These are phyloP conservation scores for Silene latifolia DNA, from an alignment of 148 eudicot genomes.

Conservation along the genomic window DNA sequence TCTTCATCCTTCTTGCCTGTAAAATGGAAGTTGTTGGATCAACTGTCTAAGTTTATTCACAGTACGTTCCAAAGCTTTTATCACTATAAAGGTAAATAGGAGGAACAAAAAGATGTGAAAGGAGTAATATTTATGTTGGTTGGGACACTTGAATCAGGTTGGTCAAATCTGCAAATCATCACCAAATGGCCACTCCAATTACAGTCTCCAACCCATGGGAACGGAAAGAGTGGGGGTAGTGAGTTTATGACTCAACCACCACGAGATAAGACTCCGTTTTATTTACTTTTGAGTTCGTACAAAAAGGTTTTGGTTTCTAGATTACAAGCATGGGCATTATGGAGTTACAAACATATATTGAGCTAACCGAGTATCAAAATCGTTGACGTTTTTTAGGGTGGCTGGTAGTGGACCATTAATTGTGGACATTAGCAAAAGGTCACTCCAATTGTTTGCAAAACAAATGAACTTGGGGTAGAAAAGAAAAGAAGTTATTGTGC, in stretches of 20 bases:
- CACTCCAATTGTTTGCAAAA: background rate
- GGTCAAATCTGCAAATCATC: background rate
- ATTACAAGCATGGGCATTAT: background rate
- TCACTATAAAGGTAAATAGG: too few relatives aligned
- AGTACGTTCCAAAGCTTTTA: too few relatives aligned
- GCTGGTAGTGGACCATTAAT: too few relatives aligned
- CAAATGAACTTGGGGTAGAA: background rate
- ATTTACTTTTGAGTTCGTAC: background rate
- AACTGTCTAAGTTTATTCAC: background rate
- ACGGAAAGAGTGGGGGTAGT: background rate
- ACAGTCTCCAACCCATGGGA: background rate
- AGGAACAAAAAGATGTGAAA: too few relatives aligned
- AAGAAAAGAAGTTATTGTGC: background rate
- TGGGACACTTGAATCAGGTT: background rate
- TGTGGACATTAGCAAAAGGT: background rate
- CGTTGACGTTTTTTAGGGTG: too few relatives aligned
- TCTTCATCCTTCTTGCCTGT: background rate
- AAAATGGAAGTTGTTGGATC: background rate
- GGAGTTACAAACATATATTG: background rate
- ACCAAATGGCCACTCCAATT: background rate
- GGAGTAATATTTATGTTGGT: too few relatives aligned
- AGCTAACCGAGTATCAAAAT: background rate
- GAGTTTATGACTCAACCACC: background rate
- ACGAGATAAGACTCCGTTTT: background rate
- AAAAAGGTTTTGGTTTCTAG: background rate